Evolutionary conservation across 106 monocot species (phyloP), one percentile per base, ranked within the genome.

Genomic region (Acanthochlamys bracteata): DNA sequence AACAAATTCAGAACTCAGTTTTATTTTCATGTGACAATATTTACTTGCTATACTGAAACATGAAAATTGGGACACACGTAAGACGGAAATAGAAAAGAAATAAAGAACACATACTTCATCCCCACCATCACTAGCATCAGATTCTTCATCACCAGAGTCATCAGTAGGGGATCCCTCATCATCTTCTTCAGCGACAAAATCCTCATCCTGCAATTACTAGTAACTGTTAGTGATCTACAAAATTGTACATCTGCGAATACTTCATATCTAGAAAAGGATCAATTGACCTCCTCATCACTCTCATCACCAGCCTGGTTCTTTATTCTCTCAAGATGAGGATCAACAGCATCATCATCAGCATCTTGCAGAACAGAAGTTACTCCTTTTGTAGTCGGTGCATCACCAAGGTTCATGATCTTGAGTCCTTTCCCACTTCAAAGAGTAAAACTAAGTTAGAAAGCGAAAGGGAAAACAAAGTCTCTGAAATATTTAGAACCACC

Each of bases 161-260:
- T 99, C 98, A 59, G 89, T 99, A 39, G 92, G 92, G 42, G 92
- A 99, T 15, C 98, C 92, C 63, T 88, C 82, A 77, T 99, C 98
- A 86, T 92, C 92, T 57, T 92, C 86, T 7, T 92, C 98, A 74
- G 64, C 77, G 81, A 99, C 92, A 79, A 99, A 99, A 84, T 99
- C 98, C 75, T 92, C 98, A 82, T 99, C 92, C 98, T 99, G 64
- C 24, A 59, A 23, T 49, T 10, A 63, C 22, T 63, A 9, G 43
- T 12, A 49, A 17, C 17, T 17, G 33, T 33, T 33, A 33, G 33
- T 33, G 33, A 6, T 33, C 33, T 33, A 6, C 6, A 6, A 33
- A 1, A 33, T 33, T 33, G 33, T 33, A 33, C 33, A 33, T 33
- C 6, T 33, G 6, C 6, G 4, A 33, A 33, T 33, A 33, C 33